These are phyloP conservation scores for Microsporum audouinii DNA, from an alignment of 2,329 filamentous ascomycete species.

Conservation along the genomic window DNA sequence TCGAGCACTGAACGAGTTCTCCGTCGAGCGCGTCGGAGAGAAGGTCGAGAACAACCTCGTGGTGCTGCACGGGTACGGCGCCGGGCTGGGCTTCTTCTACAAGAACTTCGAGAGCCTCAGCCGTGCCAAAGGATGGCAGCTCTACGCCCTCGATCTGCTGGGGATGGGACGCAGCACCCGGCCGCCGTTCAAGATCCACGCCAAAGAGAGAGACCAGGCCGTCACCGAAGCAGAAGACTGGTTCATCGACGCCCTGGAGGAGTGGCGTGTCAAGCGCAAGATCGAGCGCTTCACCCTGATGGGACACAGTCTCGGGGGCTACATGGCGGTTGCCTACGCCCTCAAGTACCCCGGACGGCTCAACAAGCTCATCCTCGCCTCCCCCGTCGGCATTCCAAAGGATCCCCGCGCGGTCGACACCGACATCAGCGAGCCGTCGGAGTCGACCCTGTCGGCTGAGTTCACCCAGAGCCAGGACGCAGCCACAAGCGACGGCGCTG, in stretches of 20 bases:
- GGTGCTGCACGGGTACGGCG: conserved; percentile 93
- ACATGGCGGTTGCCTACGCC: conserved; percentile 88
- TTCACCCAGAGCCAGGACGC: conserved; percentile 60
- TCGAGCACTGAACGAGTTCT: conserved; percentile 83
- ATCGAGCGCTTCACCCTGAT: conserved; percentile 89
- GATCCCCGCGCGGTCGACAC: conserved; percentile 80
- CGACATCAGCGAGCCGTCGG: conserved; percentile 63
- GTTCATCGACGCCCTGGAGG: conserved; percentile 93
- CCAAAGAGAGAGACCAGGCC: conserved; percentile 68
- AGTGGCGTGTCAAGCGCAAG: conserved; percentile 80
- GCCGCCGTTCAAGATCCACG: conserved; percentile 71
- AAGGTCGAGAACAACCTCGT: conserved; percentile 74
- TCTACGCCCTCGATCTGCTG: conserved; percentile 89
- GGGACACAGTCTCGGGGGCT: conserved; percentile 87
- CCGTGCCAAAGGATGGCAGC: conserved; percentile 65
- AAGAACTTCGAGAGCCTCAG: conserved; percentile 90
- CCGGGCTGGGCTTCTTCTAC: conserved; percentile 94
- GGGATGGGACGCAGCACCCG: conserved; percentile 86
- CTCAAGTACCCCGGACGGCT: conserved; percentile 89
- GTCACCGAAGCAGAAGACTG: conserved; percentile 84
- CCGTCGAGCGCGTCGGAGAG: conserved; percentile 72
- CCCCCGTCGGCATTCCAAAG: conserved; percentile 86
- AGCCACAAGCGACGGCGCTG: conserved; percentile 11
- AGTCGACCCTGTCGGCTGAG: conserved; percentile 64
- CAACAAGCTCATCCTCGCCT: conserved; percentile 92